Base-by-base conservation (phyloP, 768 basidiomycete genomes). In the Amanita muscaria region DNA sequence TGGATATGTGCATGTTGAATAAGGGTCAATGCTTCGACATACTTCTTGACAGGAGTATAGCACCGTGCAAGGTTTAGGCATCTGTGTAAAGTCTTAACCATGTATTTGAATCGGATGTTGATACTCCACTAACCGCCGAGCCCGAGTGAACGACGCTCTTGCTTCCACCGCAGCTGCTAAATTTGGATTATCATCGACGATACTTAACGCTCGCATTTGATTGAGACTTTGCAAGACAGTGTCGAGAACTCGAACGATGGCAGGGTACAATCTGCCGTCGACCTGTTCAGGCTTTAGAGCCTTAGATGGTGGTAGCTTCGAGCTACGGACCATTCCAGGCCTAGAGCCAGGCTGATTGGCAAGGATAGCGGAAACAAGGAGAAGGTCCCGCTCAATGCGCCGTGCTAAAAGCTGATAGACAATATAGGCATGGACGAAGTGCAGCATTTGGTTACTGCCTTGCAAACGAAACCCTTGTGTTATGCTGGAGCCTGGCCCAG, bases 101-200 rank as follows among this genome's bases (percentile, higher is more conserved):
- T 9, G 37, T 33, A 24, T 18, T 38, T n/a, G 35, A 27, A 38
- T 38, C 15, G 14, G n/a, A 16, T 49, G 41, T 41, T 11, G 49
- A 64, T 53, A 52, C 12, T 32, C 8, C 11, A 27, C 34, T 23
- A 27, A 86, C 86, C 83, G 77, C 44, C 77, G 75, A 1, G 83
- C 87, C 53, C 84, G 83, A 2, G 83, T 83, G 54, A 77, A 86
- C 0, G 80, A 75, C 31, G 84, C 62, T 21, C 89, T 68, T 2
- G 79, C 83, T 33, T 96, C 90, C 2, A 91, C 76, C 12, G 79
- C 83, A 4, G 82, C 69, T 0, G 82, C 76, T 4, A 96, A 72
- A 51, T 91, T 88, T 0, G 88, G 82, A 53, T 80, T 88, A 59
- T 91, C 88, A 54, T 94, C 89, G 11, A 94, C 87, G 30, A 91